phyloP scores from a whole-genome alignment of 2,329 filamentous ascomycete genomes.

The Aspergillus hortae region DNA sequence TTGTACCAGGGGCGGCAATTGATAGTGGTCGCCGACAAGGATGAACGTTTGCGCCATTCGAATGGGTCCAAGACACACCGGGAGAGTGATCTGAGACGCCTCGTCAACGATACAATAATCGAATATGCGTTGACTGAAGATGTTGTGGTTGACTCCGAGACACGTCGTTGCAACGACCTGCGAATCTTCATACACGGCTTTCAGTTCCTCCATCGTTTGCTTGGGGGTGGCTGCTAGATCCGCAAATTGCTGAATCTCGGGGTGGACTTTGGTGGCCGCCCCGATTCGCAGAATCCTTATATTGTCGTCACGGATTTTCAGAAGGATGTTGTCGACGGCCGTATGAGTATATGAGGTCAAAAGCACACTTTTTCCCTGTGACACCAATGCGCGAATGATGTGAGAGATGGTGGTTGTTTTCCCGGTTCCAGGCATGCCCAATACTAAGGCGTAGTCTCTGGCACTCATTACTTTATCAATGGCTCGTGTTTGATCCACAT shows the following conservation, averaged over 20 bases:
- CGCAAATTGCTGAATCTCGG: slow-evolving; percentile 81
- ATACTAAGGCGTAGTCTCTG: slow-evolving; percentile 90
- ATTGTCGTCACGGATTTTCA: slow-evolving; percentile 79
- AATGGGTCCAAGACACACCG: slow-evolving; percentile 90
- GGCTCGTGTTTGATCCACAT: slow-evolving; percentile 79
- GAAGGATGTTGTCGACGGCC: slow-evolving; percentile 93
- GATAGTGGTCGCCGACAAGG: slow-evolving; percentile 93
- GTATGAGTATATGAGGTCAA: slow-evolving; percentile 96
- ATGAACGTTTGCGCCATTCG: slow-evolving; percentile 91
- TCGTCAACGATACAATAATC: slow-evolving; percentile 99
- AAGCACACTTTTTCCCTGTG: slow-evolving; percentile 86
- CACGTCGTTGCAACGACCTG: slow-evolving; percentile 94
- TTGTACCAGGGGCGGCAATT: slow-evolving; percentile 88
- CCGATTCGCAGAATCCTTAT: slow-evolving; percentile 83
- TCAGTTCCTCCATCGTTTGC: slow-evolving; percentile 76
- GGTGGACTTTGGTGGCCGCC: slow-evolving; percentile 78
- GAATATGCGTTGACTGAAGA: slow-evolving; percentile 86
- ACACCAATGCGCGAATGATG: slow-evolving; percentile 85
- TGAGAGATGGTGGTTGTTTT: slow-evolving; percentile 98
- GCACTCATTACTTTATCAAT: slow-evolving; percentile 96
- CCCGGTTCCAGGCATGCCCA: slow-evolving; percentile 97
- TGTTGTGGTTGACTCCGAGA: slow-evolving; percentile 79
- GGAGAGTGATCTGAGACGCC: slow-evolving; percentile 93
- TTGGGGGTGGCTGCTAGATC: slow-evolving; percentile 72
- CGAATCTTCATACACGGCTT: slow-evolving; percentile 76